Base-by-base conservation (phyloP, 257 asterid species). In the Fraxinus quadrangulata region DNA sequence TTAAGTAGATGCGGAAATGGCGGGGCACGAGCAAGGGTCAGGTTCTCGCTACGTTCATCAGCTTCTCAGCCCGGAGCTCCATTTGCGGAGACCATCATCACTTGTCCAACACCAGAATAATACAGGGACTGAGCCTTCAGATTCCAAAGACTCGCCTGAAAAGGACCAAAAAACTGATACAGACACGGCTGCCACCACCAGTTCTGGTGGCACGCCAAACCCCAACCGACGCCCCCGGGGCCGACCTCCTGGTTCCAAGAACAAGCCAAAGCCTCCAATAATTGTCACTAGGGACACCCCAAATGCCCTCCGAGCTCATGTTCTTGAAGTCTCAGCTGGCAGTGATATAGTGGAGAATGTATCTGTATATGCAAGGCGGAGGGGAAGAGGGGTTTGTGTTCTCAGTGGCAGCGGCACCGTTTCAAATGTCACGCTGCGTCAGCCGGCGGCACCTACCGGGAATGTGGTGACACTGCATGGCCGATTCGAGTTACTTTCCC, bases 161-260 rank as follows among this genome's bases (percentile, higher is more conserved):
- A 82, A 81, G 2, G 78, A 69, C 23, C 73, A 75, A 36, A 39
- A 23, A n/a, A 68, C 28, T 28, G 73, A 49, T 36, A 12, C 65
- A 17, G 85, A 81, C 6, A 10, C 82, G 2, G 78, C 81, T 2
- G 84, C 88, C 21, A 77, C 91, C 71, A 85, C 88, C 33, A 86
- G 89, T 47, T 88, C 92, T 51, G 91, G 88, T 2, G 89, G 84
- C 1, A 78, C 86, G 0, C 79, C 89, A 31, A 56, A 75, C 51
- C 72, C 81, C 37, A 81, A 82, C 82, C 92, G 96, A 21, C 93
- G 97, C 2, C 87, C 96, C 17, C 82, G 97, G 1, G 97, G 97
- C 65, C 88, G 97, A 0, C 96, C 97, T 0, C 81, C 96, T 0
- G 96, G 97, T 0, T 92, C 97, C 28, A 88, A 89, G 73, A 92